Base-by-base conservation (phyloP, 1,284 basidiomycete genomes). In the Malassezia furfur region DNA sequence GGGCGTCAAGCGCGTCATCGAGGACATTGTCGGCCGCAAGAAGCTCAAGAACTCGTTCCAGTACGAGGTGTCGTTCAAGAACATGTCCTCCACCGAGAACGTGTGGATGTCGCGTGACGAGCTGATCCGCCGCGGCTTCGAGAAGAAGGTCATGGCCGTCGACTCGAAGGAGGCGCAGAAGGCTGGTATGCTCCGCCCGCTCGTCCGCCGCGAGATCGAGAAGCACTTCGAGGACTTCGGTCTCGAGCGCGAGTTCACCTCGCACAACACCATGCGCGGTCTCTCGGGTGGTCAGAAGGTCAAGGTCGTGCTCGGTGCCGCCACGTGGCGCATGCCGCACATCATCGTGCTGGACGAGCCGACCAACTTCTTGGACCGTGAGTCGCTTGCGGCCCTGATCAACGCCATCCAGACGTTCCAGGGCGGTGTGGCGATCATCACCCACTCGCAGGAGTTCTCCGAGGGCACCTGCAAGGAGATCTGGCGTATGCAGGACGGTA, bases 11-110 rank as follows among this genome's bases (percentile, higher is more conserved):
- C 70, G 72, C 41, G 40, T 74, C 50, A 68, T 74, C 45, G 72
- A 74, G 48, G 69, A 72, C 48, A 69, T 74, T 36, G 67, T 73
- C 30, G 66, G 57, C 45, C 68, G 72, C 45, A 73, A 73, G 70
- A 74, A 74, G 71, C 52, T 73, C 31, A 74, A 74, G 69, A 73
- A 74, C 69, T 70, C 67, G 50, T 74, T 72, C 72, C 72, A 73
- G 65, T 74, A 74, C 66, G 72, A 74, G 61, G 62, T 73, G 17
- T 67, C 65, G 54, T 74, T 74, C 69, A 74, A 74, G 67, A 69
- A 71, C 65, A 67, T 67, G 64, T 66, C 64, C n/a, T 72, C 70
- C 17, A 62, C 72, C 54, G 72, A 74, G 51, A 74, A 74, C 67
- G n/a, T 66, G 19, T 74, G 72, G 72, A 19, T 74, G 17, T 61